Base-by-base conservation (phyloP, 208 protist genomes). In the Wallacemonas collosoma region DNA sequence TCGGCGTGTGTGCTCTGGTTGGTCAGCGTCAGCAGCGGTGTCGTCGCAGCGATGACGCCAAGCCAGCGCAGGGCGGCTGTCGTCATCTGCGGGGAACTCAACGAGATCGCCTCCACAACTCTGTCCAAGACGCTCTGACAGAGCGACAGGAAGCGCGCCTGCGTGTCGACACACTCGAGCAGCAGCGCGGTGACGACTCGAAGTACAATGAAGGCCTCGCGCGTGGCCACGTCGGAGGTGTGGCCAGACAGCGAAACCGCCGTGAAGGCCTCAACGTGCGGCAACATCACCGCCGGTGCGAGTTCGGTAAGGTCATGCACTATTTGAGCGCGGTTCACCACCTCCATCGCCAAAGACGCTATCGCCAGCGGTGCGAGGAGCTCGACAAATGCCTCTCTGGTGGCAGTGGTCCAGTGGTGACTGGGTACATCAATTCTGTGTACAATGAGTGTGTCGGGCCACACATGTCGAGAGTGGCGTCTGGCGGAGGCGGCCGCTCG, bases 351-450 rank as follows among this genome's bases (percentile, higher is more conserved):
- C 14, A 90, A 73, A 9, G 77, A 63, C 1, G 83, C 65, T 47
- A 89, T 68, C 12, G 86, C 50, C 2, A 77, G 62, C 4, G 85
- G 88, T 7, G 79, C 63, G 8, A 90, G 68, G 45, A 93, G 79
- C 8, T 71, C 64, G 7, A 88, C 85, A 38, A 93, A 85, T 50
- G 62, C 63, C 44, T 87, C 73, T n/a, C 79, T 67, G 2, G 88
- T 84, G 3, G 76, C 63, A 3, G 45, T 35, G 5, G 75, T 71
- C 88, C 88, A 93, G 58, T 72, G 60, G 62, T 78, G 76, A n/a
- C 62, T 17, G 6, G 44, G 36, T 2, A 41, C 41, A 8, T 3
- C 39, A 26, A 26, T 26, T 26, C 9, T 50, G 45, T 50, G 45
- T 50, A 6, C 45, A 50, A 12, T 50, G 45, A 50, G 35, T 9